Evolutionary conservation across 208 protist genomes (phyloP), one percentile per base, ranked within the genome.

Genomic region (Porcisia deanei): DNA sequence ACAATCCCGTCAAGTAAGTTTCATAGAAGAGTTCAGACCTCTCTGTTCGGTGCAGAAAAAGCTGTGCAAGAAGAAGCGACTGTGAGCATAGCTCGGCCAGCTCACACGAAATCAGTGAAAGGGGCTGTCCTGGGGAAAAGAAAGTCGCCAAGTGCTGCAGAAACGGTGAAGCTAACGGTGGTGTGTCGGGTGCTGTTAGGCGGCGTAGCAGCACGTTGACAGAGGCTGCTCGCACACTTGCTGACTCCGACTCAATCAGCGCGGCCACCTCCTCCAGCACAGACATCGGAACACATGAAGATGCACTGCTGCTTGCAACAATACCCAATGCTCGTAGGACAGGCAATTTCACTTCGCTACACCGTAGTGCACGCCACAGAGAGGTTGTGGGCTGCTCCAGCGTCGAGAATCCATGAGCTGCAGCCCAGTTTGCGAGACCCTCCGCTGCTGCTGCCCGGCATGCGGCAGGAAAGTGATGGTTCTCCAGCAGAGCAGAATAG

Each of bases 41-140:
- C 7, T 63, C 68, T 37, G 34, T 47, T 45, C 8, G 64, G 41
- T 47, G 59, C 45, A 25, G 65, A 16, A 78, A 75, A 20, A 77
- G 58, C 41, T 82, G 49, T 25, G 47, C 52, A 20, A 82, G 72
- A 45, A 77, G 73, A 47, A 47, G 59, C 54, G 78, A 47, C 41
- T 75, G 41, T 3, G 72, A 10, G 22, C 72, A 70, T 52, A 82
- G 30, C 68, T 82, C 78, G 20, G 49, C 25, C 53, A 82, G 65
- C 37, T 82, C 73, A 70, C 78, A 82, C 3, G 78, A 58, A 25
- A 72, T 60, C 10, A 82, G 73, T n/a, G 78, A 82, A 34, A 82
- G 59, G 3, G 78, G 68, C 20, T 64, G 45, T 30, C 73, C 68
- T 12, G 78, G 53, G 37, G 78, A 55, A 54, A 71, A 82, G n/a